Conservation (phyloP, 805 yeast genomes). For the Candida patagonica region DNA sequence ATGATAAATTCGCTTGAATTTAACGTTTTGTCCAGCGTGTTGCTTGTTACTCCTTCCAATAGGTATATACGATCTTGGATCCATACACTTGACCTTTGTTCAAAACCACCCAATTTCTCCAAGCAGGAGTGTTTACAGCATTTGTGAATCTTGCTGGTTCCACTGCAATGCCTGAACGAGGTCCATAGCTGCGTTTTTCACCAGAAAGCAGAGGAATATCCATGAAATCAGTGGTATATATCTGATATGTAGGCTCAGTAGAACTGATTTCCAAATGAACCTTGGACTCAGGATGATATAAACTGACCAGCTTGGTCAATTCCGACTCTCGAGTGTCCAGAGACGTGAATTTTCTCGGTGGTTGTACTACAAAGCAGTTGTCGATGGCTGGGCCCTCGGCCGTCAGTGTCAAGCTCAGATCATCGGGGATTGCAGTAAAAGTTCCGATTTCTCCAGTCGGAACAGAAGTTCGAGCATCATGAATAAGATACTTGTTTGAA, state of each 20-base stretch:
- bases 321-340: constrained; percentile 41
- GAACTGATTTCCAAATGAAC: constrained; percentile 36
- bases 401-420: constrained; percentile 22
- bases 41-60: constrained; percentile 17
- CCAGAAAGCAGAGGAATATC: constrained; percentile 28
- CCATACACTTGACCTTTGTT: constrained; percentile 47
- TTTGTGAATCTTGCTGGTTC: constrained; percentile 54
- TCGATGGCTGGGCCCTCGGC: constrained; percentile 34
- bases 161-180: constrained; percentile 47
- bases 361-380: constrained; percentile 37
- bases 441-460: constrained; percentile 37
- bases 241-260: constrained; percentile 60
- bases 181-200: constrained; percentile 19
- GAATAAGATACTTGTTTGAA: constrained; percentile 35
- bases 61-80: constrained; percentile 29
- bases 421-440: constrained; percentile 17
- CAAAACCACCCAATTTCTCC: constrained; percentile 41
- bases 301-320: constrained; percentile 33
- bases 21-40: no score
- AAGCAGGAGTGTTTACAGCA: constrained; percentile 40
- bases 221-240: constrained; percentile 52
- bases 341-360: constrained; percentile 14
- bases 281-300: constrained; percentile 37
- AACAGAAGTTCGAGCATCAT: constrained; percentile 33
- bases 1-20: no score